Base-by-base conservation (phyloP, 768 basidiomycete genomes). In the Tubosaeta brunneosetosa region DNA sequence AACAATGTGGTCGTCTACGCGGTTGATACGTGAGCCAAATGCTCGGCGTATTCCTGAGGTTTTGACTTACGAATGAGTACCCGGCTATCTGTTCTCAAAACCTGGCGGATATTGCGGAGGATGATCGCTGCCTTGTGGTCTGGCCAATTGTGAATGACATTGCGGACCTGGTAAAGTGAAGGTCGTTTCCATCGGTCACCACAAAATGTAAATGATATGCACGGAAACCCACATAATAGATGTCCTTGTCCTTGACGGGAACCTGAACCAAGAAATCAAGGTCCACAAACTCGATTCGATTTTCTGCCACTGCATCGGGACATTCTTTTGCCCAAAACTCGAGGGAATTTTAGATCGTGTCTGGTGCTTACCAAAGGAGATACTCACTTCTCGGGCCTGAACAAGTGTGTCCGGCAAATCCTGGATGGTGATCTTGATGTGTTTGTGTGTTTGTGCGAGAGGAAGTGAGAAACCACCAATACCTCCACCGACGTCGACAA, bases 401-500 rank as follows among this genome's bases (percentile, higher is more conserved):
- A 40, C 45, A 11, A 73, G 50, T 3, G 56, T 56, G 16, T 59
- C 55, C 0, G 61, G 64, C n/a, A 68, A 49, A 47, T 73, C 73
- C 16, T 71, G 72, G 27, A 72, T 44, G 6, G 63, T 63, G 13
- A 72, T 52, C 34, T 63, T 60, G 17, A 73, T n/a, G 31, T 69
- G 47, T n/a, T 70, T 63, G 49, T 67, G 55, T 16, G 27, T 59
- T 29, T 64, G 63, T 3, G 59, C 61, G 4, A 74, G 61, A 5
- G 64, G 60, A n/a, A 74, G 50, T 22, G 66, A 58, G 31, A 66
- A 62, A 11, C 63, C 56, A 10, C 72, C 71, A 14, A 67, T 61
- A 11, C 71, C 66, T 38, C 69, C 69, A 7, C 71, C 72, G 7
- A 73, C 60, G 47, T 73, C 72, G 25, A 71, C 68, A 7, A 72